Evolutionary conservation across 75 land plant genomes (phyloP).

Genomic region (Chamaecyparis obtusa): DNA sequence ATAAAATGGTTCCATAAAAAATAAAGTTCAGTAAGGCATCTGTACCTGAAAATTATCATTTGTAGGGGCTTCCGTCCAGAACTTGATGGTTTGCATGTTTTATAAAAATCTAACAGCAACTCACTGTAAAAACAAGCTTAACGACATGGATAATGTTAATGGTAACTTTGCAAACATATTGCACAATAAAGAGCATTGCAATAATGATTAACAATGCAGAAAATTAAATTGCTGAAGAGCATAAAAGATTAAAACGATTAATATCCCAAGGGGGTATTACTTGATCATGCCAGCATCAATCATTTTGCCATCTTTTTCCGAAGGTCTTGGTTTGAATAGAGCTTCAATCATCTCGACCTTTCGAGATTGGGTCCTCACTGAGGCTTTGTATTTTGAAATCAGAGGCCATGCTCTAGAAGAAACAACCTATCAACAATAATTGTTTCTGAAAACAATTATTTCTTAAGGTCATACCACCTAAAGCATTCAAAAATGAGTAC

Average conservation of each 20-base stretch:
- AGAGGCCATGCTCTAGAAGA: slow-evolving; percentile 85
- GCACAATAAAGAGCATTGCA: neutral
- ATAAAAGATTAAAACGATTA: too few species aligned
- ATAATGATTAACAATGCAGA: neutral
- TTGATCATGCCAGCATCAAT: neutral
- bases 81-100: slow-evolving; percentile 20
- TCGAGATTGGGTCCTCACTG: slow-evolving; percentile 75
- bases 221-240: too few species aligned
- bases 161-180: neutral
- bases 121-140: slow-evolving; percentile 38
- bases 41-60: slow-evolving; percentile 84
- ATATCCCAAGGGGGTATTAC: neutral
- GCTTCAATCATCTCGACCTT: slow-evolving; percentile 87
- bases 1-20: neutral
- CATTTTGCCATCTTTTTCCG: neutral
- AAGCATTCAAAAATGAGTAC: neutral
- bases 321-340: slow-evolving; percentile 36
- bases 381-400: slow-evolving; percentile 70
- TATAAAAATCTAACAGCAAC: slow-evolving; percentile 61
- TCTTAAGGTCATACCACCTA: neutral
- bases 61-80: slow-evolving; percentile 50
- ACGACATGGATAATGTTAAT: neutral
- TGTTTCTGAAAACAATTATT: neutral
- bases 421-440: slow-evolving; percentile 55
- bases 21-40: neutral